phyloP scores from a whole-genome alignment of 441 rosid species.

The Gossypium laxum region DNA sequence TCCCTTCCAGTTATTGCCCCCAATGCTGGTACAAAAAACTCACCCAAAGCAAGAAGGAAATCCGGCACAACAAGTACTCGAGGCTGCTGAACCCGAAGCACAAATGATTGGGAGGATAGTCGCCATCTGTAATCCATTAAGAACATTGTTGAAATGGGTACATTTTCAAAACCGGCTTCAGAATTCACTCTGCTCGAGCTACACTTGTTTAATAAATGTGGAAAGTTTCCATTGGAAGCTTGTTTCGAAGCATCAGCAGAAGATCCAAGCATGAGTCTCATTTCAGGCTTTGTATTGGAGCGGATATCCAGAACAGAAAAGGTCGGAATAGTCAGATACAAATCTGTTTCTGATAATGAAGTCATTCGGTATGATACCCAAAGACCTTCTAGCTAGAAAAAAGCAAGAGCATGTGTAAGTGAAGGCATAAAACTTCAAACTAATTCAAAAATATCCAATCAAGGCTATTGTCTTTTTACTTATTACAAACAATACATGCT shows the following conservation, averaged over 20 bases:
- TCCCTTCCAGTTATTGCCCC: conserved; percentile 88
- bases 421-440: background rate
- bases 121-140: conserved; percentile 97
- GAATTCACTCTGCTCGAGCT: conserved; percentile 43
- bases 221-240: conserved; percentile 49
- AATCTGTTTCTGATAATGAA: conserved; percentile 82
- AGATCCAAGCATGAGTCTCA: conserved; percentile 97
- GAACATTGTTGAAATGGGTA: conserved; percentile 75
- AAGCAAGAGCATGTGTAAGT: conserved; percentile 16
- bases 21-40: conserved; percentile 90
- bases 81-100: conserved; percentile 86
- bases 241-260: conserved; percentile 76
- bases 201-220: conserved; percentile 38
- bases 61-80: conserved; percentile 94
- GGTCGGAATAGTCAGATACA: conserved; percentile 77
- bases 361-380: conserved; percentile 94
- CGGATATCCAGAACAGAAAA: conserved; percentile 85
- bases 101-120: conserved; percentile 73
- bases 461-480: conserved; percentile 8
- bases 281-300: conserved; percentile 81
- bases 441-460: conserved; percentile 8
- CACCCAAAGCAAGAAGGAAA: conserved; percentile 88
- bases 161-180: conserved; percentile 45
- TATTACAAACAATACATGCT: conserved; percentile 4
- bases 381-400: conserved; percentile 81